phyloP scores from a whole-genome alignment of 495 filamentous ascomycete genomes.

The Diplogelasinospora grovesii region DNA sequence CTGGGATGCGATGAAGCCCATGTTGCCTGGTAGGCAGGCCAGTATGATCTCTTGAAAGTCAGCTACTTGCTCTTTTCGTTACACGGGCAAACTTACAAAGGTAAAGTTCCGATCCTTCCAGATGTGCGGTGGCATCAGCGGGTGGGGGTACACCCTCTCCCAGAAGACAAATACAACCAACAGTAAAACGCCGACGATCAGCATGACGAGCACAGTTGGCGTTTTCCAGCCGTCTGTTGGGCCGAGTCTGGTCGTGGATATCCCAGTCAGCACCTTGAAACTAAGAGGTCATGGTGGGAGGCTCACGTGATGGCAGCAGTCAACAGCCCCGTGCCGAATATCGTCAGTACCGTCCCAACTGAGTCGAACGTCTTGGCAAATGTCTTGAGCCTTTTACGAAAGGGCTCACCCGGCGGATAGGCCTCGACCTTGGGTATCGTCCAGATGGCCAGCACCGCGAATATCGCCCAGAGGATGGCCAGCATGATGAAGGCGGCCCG shows the following conservation, averaged over 20 bases:
- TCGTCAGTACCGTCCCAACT: slow-evolving; percentile 53
- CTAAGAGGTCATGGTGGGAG: background rate
- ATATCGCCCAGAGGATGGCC: slow-evolving; percentile 54
- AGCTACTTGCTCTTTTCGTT: background rate
- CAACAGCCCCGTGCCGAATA: slow-evolving; percentile 60
- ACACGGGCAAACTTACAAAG: slow-evolving; percentile 32
- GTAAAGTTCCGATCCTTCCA: slow-evolving; percentile 49
- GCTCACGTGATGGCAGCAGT: slow-evolving; percentile 57
- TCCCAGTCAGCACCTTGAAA: slow-evolving; percentile 11
- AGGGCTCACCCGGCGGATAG: slow-evolving; percentile 33
- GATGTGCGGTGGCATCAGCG: slow-evolving; percentile 50
- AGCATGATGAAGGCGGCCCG: slow-evolving; percentile 56
- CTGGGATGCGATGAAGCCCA: slow-evolving; percentile 40
- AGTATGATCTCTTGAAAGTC: slow-evolving; percentile 36
- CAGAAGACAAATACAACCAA: slow-evolving; percentile 53
- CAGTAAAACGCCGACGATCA: slow-evolving; percentile 51
- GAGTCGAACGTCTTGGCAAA: slow-evolving; percentile 54
- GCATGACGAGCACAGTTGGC: slow-evolving; percentile 54
- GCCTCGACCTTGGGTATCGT: slow-evolving; percentile 56
- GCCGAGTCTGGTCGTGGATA: slow-evolving; percentile 25
- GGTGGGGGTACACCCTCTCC: slow-evolving; percentile 46
- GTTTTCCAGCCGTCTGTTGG: slow-evolving; percentile 53
- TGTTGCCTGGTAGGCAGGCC: slow-evolving; percentile 45
- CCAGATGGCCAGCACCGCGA: slow-evolving; percentile 52
- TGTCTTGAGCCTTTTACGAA: slow-evolving; percentile 33